Evolutionary conservation across 305 asterid species (phyloP).

Genomic region (Caryopteris hybrid): DNA sequence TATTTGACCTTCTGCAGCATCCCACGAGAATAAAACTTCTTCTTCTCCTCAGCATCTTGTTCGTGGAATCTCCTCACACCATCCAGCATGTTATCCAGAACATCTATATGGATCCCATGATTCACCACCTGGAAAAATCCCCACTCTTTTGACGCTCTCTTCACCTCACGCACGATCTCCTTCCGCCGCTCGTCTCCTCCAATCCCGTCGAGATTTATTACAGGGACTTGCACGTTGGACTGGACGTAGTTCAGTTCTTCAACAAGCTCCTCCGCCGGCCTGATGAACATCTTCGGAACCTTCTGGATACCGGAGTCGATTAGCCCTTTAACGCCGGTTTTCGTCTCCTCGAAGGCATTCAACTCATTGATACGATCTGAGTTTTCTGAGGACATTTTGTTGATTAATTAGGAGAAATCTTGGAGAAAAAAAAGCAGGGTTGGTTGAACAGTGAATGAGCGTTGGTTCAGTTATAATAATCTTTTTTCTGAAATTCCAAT

Average conservation of each 20-base stretch:
- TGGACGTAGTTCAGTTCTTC: conserved; percentile 8
- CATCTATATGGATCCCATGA: conserved; percentile 40
- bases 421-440: too few relatives aligned
- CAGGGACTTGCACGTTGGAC: conserved; percentile 30
- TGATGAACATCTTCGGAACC: conserved; percentile 50
- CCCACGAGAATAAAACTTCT: conserved; percentile 28
- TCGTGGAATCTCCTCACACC: conserved; percentile 51
- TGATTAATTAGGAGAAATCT: too few relatives aligned
- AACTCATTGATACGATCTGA: conserved; percentile 26
- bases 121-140: conserved; percentile 64
- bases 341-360: conserved; percentile 49
- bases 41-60: conserved; percentile 39
- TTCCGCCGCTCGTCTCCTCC: conserved; percentile 15
- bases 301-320: conserved; percentile 41
- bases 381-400: conserved; percentile 6
- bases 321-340: conserved; percentile 57
- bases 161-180: conserved; percentile 28
- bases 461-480: too few relatives aligned
- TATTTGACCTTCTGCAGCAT: conserved; percentile 27
- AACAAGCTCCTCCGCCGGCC: conserved; percentile 37
- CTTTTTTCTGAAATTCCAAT: too few relatives aligned
- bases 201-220: conserved; percentile 38
- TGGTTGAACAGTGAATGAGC: too few relatives aligned
- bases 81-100: conserved; percentile 37
- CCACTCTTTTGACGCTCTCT: conserved; percentile 43